Conservation (phyloP, 805 yeast genomes). For the Ogataea trehaloabstinens region DNA sequence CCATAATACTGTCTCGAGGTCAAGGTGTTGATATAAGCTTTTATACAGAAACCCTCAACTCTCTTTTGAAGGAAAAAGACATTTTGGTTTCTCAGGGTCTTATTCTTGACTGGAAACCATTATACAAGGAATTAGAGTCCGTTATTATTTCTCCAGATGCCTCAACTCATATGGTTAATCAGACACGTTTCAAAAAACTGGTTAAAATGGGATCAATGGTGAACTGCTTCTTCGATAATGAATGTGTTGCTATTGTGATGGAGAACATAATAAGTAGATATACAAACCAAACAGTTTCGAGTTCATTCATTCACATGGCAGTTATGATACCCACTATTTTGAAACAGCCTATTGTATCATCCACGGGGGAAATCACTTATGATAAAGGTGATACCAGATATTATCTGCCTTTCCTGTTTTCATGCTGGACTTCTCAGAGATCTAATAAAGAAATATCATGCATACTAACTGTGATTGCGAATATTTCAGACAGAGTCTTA, state of each 20-base stretch:
- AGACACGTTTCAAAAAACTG: conserved; percentile 46
- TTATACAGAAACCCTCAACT: conserved; percentile 60
- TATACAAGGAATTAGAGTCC: conserved; percentile 36
- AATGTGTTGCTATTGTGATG: conserved; percentile 49
- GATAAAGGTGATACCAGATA: conserved; percentile 34
- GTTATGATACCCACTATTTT: conserved; percentile 51
- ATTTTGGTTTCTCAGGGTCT: conserved; percentile 42
- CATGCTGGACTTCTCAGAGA: conserved; percentile 64
- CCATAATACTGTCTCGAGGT: conserved; percentile 69
- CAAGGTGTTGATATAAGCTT: conserved; percentile 60
- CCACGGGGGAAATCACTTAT: conserved; percentile 19
- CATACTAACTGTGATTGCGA: conserved; percentile 62
- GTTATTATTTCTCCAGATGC: conserved; percentile 48
- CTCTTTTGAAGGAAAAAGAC: conserved; percentile 49
- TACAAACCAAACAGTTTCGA: conserved; percentile 51
- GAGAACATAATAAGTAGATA: conserved; percentile 49
- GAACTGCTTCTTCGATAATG: conserved; percentile 50
- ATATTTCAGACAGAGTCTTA: conserved; percentile 51
- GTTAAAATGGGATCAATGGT: conserved; percentile 53
- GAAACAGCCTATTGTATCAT: conserved; percentile 19
- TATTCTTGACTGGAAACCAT: conserved; percentile 48
- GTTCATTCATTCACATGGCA: conserved; percentile 51
- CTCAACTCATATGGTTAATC: conserved; percentile 47
- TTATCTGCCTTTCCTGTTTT: conserved; percentile 65
- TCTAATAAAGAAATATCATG: conserved; percentile 54